Conservation (phyloP, 768 basidiomycete species). For the Mrakia blollopis region DNA sequence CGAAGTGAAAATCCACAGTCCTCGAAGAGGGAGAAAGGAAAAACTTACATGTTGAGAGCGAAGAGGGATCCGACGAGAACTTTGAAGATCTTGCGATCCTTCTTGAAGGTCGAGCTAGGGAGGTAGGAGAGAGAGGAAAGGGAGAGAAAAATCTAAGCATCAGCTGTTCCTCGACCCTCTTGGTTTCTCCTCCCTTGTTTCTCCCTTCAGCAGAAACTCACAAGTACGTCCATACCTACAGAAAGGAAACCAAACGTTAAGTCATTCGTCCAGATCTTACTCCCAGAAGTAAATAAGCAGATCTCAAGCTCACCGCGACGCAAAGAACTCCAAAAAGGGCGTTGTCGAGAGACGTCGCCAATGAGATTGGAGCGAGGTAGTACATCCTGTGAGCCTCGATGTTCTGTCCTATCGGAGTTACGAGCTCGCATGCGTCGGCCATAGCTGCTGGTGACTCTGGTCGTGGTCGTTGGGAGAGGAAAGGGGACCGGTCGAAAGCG, state of each 20-base stretch:
- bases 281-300: background rate
- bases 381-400: background rate
- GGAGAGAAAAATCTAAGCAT: background rate
- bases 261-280: background rate
- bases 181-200: background rate
- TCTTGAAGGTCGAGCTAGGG: background rate
- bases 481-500: too few species aligned
- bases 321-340: background rate
- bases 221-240: background rate
- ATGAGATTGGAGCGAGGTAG: background rate
- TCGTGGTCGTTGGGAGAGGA: too few species aligned
- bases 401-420: too few species aligned
- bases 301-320: background rate
- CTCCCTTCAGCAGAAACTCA: background rate
- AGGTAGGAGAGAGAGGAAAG: background rate
- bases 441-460: too few species aligned
- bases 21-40: background rate
- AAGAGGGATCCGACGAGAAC: background rate
- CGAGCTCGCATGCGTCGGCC: too few species aligned
- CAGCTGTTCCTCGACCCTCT: background rate
- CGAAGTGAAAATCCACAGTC: too few species aligned
- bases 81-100: background rate
- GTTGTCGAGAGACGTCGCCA: background rate
- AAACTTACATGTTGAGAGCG: background rate
- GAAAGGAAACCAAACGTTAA: background rate